Base-by-base conservation (phyloP, 2,329 filamentous ascomycete species). In the Sporothrix luriei region DNA sequence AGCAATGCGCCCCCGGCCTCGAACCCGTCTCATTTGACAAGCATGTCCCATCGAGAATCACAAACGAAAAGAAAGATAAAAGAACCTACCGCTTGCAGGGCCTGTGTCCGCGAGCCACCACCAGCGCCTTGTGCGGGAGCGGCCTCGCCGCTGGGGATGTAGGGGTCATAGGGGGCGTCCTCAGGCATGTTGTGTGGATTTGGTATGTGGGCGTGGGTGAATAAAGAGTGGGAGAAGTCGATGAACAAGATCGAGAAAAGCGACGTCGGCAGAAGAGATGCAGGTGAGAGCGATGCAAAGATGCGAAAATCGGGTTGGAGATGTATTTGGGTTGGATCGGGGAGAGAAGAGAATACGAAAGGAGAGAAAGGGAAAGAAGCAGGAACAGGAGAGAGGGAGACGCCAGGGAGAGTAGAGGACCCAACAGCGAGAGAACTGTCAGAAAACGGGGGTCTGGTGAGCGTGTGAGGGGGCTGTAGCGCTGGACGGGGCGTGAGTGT, bases 51-150 rank as follows among this genome's bases (percentile, higher is more conserved):
- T 21, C 38, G 21, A 38, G 26, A 26, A 62, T 9, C 14, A 5
- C 62, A 66, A 43, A 43, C 13, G 6, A 21, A 66, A 43, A 26
- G 21, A 24, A 65, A 26, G 5, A 46, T 74, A 61, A 72, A 74
- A 70, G 72, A 68, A 89, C 92, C 84, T 90, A 97, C 93, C 82
- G 90, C 90, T 87, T 97, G 92, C 75, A 97, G 86, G 74, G 90
- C 91, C 74, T 85, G 82, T 68, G 86, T 84, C 79, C 86, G 80
- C 72, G 80, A 79, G 78, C 81, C 86, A 74, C 78, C 81, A 77
- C 75, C 78, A 72, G 76, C 81, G 72, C 76, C 81, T 79, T 82
- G 79, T 75, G 80, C 79, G 75, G 78, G 75, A 71, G 80, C 79
- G 76, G 76, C 80, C 80, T 85, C 84, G 80, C 88, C 88, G 78